Conservation (phyloP, 495 filamentous ascomycete genomes). For the Aspergillus conjunctus region DNA sequence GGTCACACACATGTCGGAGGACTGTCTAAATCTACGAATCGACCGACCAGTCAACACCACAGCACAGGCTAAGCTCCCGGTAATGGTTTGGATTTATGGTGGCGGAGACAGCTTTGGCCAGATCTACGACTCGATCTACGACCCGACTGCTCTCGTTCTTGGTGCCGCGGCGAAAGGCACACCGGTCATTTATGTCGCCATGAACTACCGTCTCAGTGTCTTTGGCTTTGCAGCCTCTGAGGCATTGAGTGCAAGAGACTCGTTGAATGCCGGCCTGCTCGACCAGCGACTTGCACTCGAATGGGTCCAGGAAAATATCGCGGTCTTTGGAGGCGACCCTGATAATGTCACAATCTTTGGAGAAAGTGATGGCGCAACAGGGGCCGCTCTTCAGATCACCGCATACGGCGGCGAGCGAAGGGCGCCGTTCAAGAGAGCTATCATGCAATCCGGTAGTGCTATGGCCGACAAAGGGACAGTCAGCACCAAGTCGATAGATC, state of each 20-base stretch:
- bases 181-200: background rate
- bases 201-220: background rate
- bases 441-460: no score
- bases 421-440: no score
- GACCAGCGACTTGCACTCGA: background rate
- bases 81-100: background rate
- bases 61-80: background rate
- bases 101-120: background rate
- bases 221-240: background rate
- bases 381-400: no score
- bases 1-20: no score
- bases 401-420: no score
- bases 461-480: no score
- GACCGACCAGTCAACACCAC: no score
- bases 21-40: no score
- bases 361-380: no score
- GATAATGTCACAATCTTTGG: background rate
- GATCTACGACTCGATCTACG: background rate
- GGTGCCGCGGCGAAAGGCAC: background rate
- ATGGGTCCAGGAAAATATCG: background rate
- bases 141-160: background rate
- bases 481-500: no score
- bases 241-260: background rate
- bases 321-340: background rate
- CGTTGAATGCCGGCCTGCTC: background rate